Evolutionary conservation across 192 early-diverging fungal genomes (phyloP), one percentile per base, ranked within the genome.

Genomic region (Coemansia sp.): DNA sequence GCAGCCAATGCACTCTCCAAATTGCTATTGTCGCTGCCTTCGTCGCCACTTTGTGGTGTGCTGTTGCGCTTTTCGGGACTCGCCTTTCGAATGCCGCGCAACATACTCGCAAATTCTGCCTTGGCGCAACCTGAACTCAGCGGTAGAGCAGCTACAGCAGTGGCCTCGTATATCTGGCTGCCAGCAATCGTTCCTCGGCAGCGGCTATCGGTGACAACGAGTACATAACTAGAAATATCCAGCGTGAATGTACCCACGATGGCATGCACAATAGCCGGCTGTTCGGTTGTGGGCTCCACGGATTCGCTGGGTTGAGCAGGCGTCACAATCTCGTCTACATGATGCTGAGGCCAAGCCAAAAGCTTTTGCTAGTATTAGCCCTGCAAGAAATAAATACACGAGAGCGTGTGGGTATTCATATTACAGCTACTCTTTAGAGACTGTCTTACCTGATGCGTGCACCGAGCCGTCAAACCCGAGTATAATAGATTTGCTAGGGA

Each of bases 181-280:
- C 71, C 74, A 7, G 57, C 57, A 20, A 84, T 57, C 59, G 67
- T 64, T 24, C 81, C 81, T 24, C 74, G 76, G 9, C 41, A 61
- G 24, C 63, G 67, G 60, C 81, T 79, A 38, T 68, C 70, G 4
- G 71, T 76, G 27, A 65, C 70, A n/a, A 78, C 74, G 3, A 84
- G 71, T n/a, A 76, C 29, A 43, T 84, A 84, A 49, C 66, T 64
- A 47, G 57, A 49, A 11, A 68, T 67, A 33, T 84, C 71, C 3
- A 84, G 70, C 15, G 65, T 49, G 64, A 84, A 76, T 29, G 76
- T 64, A 13, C 81, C 81, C 22, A 52, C 77, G 20, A 79, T 55
- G 15, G 68, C 77, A 24, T 78, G 76, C 16, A 84, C 71, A 1
- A 34, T 18, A 5, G 76, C 47, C 16, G 70, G 57, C n/a, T 55